Evolutionary conservation across 2,329 filamentous ascomycete species (phyloP).

Genomic region (Neopestalotiopsis rosae): DNA sequence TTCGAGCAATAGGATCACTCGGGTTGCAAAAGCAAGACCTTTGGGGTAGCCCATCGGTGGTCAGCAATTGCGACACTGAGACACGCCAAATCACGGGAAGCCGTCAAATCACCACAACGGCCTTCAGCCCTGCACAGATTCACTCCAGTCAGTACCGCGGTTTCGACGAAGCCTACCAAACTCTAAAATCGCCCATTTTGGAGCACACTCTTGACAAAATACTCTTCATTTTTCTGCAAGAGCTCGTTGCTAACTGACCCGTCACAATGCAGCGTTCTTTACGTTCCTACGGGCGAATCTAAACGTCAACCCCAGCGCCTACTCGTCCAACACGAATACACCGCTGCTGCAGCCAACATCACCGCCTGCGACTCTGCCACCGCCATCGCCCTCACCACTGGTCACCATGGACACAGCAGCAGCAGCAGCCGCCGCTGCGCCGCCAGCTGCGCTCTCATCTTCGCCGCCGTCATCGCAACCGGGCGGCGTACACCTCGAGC

Average conservation of each 20-base stretch:
- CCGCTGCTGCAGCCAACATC: constrained; percentile 62
- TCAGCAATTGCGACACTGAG: background rate
- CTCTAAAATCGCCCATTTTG: background rate
- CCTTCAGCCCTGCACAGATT: background rate
- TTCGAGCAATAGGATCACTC: background rate
- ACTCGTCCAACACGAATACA: constrained; percentile 69
- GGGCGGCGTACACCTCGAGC: constrained; percentile 12
- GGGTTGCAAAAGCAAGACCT: background rate
- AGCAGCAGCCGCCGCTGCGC: constrained; percentile 28
- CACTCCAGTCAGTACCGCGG: background rate
- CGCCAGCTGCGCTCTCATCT: background rate
- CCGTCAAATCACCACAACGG: background rate
- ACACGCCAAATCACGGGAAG: background rate
- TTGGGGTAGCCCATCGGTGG: background rate
- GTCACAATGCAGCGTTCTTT: constrained; percentile 71
- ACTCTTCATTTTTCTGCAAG: background rate
- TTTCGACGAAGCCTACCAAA: background rate
- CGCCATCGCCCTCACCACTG: constrained; percentile 42
- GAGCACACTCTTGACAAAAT: background rate
- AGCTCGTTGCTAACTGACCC: constrained; percentile 25
- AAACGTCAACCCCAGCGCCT: constrained; percentile 65
- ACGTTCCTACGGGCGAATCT: constrained; percentile 82
- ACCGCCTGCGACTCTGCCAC: constrained; percentile 43
- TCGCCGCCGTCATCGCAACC: background rate
- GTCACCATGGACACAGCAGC: constrained; percentile 45